phyloP scores from a whole-genome alignment of 2,329 filamentous ascomycete genomes.

The Fusarium scirpi region DNA sequence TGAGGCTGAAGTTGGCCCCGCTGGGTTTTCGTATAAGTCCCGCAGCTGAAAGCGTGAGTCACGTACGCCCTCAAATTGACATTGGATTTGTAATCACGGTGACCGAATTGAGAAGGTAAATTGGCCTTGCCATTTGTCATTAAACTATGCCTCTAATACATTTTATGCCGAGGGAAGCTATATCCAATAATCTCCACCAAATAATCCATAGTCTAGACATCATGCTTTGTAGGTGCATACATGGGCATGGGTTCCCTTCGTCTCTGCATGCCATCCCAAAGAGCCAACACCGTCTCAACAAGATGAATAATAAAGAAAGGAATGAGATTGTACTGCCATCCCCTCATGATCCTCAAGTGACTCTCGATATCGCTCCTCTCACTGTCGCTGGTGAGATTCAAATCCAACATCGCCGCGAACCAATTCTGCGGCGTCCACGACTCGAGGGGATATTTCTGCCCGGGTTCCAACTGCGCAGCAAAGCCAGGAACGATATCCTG shows the following conservation, averaged over 20 bases:
- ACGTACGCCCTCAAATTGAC: slow-evolving; percentile 21
- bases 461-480: slow-evolving; percentile 23
- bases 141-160: not conserved
- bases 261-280: slow-evolving; percentile 38
- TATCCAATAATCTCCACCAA: not conserved
- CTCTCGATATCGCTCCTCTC: slow-evolving; percentile 36
- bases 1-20: slow-evolving; percentile 4
- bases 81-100: slow-evolving; percentile 23
- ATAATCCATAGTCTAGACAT: not conserved
- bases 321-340: slow-evolving; percentile 49
- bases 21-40: not conserved
- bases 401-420: slow-evolving; percentile 43
- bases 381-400: slow-evolving; percentile 33
- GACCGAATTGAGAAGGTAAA: not conserved
- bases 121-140: not conserved
- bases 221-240: slow-evolving; percentile 9
- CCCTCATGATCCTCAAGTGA: slow-evolving; percentile 44
- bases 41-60: slow-evolving; percentile 11
- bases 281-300: slow-evolving; percentile 40
- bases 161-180: not conserved
- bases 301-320: slow-evolving; percentile 48
- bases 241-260: slow-evolving; percentile 6
- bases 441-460: slow-evolving; percentile 37
- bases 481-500: slow-evolving; percentile 36
- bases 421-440: slow-evolving; percentile 48